Evolutionary conservation across 1,139 yeast genomes (phyloP).

Genomic region (Protomyces gravidus): DNA sequence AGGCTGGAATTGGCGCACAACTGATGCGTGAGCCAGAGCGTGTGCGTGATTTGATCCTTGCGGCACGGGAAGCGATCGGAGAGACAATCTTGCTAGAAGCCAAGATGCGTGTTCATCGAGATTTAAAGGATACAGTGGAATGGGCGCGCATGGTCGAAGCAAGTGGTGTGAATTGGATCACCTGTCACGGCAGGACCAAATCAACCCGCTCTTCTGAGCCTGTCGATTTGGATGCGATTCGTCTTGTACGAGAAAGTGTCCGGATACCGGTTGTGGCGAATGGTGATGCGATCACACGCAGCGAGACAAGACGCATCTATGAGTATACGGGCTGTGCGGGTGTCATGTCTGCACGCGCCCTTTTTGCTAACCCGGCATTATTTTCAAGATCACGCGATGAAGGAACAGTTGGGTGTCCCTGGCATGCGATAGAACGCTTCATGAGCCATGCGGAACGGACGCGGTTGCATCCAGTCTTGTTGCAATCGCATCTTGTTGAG

Average conservation of each 20-base stretch:
- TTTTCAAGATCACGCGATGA: conserved; percentile 47
- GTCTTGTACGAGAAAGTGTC: conserved; percentile 56
- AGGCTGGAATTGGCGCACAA: conserved; percentile 97
- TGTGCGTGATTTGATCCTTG: conserved; percentile 76
- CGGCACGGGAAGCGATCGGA: conserved; percentile 73
- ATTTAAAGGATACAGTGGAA: conserved; percentile 60
- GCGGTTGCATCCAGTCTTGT: conserved; percentile 76
- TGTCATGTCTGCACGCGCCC: conserved; percentile 92
- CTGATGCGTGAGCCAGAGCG: conserved; percentile 77
- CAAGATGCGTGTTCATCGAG: conserved; percentile 80
- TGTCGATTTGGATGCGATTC: conserved; percentile 77
- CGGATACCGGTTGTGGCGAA: conserved; percentile 84
- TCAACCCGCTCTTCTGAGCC: conserved; percentile 80
- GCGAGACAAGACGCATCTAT: conserved; percentile 61
- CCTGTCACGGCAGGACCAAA: conserved; percentile 89
- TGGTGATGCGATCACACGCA: conserved; percentile 77
- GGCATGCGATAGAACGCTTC: conserved; percentile 83
- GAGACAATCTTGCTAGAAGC: conserved; percentile 72
- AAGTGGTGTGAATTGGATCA: conserved; percentile 89
- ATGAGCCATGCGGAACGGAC: conserved; percentile 73
- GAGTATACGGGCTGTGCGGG: conserved; percentile 70
- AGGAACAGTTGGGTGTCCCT: conserved; percentile 55
- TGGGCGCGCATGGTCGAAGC: conserved; percentile 69
- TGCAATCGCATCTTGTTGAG: conserved; percentile 83
- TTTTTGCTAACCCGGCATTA: conserved; percentile 77